Evolutionary conservation across 371 early-diverging fungal genomes (phyloP), one percentile per base, ranked within the genome.

Genomic region (Mucor plumbeus): DNA sequence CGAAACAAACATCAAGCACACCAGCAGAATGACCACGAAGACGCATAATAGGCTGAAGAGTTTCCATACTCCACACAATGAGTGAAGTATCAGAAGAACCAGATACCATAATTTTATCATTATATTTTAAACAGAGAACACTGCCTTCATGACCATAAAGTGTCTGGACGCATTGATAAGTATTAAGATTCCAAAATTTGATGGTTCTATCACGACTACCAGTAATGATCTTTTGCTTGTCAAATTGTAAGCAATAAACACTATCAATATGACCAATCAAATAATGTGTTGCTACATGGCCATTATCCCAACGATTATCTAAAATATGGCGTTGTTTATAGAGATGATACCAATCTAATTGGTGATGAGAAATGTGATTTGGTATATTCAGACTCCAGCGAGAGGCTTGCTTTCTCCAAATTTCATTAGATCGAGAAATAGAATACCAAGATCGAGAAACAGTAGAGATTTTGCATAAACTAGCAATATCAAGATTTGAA

Each of bases 191-290:
- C 95, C 95, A 96, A 54, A 94, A 77, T 64, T 90, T 90, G 68
- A 98, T 85, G 7, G 95, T 92, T 38, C 88, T 79, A 81, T 99
- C 99, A 57, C 97, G 88, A 7, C 97, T 96, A 3, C 99, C 99
- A 0, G 95, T 94, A 11, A 97, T 88, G 19, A 99, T 87, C 57
- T 86, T 86, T 39, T 88, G 64, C n/a, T 82, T 76, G 70, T 96
- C 95, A 69, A 92, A 94, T 70, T 96, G 99, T 31, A 97, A 83
- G 66, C 97, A 97, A 71, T 99, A 96, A 7, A 99, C 95, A 61
- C 94, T 91, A 68, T 99, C 99, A 4, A 69, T 66, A 75, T 99
- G 99, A 1, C 99, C 97, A 4, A 75, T 64, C 7, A 93, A 70
- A 47, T 78, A 85, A 31, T 76, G 82, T 0, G 80, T 75, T 3